Base-by-base conservation (phyloP, 371 early-diverging fungal genomes). In the Batkoa obscura region DNA sequence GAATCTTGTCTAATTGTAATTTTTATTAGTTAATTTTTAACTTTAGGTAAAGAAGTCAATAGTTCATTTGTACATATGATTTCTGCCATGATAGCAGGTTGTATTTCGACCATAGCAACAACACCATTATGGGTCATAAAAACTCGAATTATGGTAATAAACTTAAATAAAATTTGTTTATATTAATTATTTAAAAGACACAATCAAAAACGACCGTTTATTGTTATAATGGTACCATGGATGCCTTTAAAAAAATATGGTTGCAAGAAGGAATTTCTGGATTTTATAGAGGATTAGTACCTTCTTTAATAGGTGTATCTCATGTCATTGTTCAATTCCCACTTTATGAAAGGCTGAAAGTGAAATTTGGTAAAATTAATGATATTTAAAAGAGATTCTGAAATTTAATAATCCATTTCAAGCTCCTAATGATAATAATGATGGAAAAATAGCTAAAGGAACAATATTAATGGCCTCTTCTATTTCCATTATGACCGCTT, bases 311-410 rank as follows among this genome's bases (percentile, higher is more conserved):
- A 59, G 98, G 98, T 37, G 83, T 93, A 9, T 76, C 79, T 34
- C 98, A 97, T 70, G 93, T 90, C 2, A 90, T 88, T 2, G 76
- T 97, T 8, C 94, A 94, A 64, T 97, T 97, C 61, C 94, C 94
- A 41, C 67, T 93, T 32, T 97, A 97, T 69, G 97, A 97, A 68
- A 71, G 78, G 54, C 68, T 96, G 49, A 94, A 93, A 63, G 30
- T 60, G 15, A 70, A 66, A 67, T 63, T 79, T 34, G 69, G 79
- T 76, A 74, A 68, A 75, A 68, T 8, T 30, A 56, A 17, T 2
- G 2, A 1, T 36, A 32, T n/a, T n/a, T n/a, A n/a, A n/a, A n/a
- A n/a, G n/a, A n/a, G n/a, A n/a, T n/a, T n/a, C n/a, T n/a, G n/a
- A 23, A 50, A 34, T 32, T 6, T 34, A 34, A 15, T 3, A 38